Evolutionary conservation across 2,329 filamentous ascomycete genomes (phyloP), one percentile per base, ranked within the genome.

Genomic region (Colletotrichum brevisporum): DNA sequence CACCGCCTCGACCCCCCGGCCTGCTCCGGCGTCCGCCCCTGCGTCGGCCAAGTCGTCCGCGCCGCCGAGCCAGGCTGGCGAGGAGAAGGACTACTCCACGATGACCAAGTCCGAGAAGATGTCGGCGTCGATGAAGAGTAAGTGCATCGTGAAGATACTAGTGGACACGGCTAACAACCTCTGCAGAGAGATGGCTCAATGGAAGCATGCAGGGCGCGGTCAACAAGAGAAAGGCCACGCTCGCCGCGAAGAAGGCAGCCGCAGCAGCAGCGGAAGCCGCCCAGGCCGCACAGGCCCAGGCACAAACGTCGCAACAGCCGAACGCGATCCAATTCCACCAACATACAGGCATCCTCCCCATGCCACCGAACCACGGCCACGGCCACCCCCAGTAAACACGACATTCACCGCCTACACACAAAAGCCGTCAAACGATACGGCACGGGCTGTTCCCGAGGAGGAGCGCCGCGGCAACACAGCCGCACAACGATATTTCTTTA

Each of bases 71-170:
- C 71, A 71, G 45, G 65, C 65, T 4, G 69, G 61, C 13, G 82
- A 84, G 27, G 82, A 85, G 67, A 89, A 89, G 79, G 86, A 89
- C 60, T 90, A 90, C 73, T 84, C 85, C 43, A 82, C 85, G 51
- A 89, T 90, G 87, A 89, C 86, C 55, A 90, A 90, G 79, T 89
- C 86, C 36, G 88, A 90, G 78, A 90, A 90, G 82, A 90, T 90
- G 88, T 88, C 86, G n/a, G 84, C 84, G 18, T 89, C 87, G 3
- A 90, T 90, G 88, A 89, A 89, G 81, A 86, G 88, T 89, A 81
- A 80, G 84, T 78, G n/a, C 16, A 27, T 15, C n/a, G 12, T 3
- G 53, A 21, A 16, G 15, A 26, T 27, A 10, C 2, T n/a, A 8
- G 9, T 50, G 18, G 65, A 56, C 36, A 50, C 13, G 6, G 13